phyloP scores from a whole-genome alignment of 768 basidiomycete species.

The Boletus pseudo-olivaceus region DNA sequence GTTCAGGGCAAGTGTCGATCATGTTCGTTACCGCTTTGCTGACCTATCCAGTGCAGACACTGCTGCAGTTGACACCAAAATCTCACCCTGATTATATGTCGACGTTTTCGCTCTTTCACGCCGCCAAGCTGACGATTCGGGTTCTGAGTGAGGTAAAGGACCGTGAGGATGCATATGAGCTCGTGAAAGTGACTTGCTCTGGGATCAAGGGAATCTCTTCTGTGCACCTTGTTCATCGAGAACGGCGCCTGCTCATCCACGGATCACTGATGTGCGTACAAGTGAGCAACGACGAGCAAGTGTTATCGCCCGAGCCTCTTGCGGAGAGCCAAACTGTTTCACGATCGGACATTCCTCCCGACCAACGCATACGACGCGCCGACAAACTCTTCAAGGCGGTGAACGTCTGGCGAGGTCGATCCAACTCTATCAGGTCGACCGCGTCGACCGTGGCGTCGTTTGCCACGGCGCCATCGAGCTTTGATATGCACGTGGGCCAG shows the following conservation, averaged over 20 bases:
- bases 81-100: slow-evolving; percentile 68
- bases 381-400: slow-evolving; percentile 40
- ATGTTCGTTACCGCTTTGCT: neutral
- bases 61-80: slow-evolving; percentile 67
- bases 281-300: slow-evolving; percentile 35
- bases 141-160: slow-evolving; percentile 83
- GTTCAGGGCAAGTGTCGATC: slow-evolving; percentile 58
- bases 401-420: slow-evolving; percentile 44
- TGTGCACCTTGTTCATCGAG: slow-evolving; percentile 59
- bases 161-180: slow-evolving; percentile 83
- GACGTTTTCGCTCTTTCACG: slow-evolving; percentile 60
- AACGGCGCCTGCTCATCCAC: slow-evolving; percentile 69
- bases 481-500: slow-evolving; percentile 17
- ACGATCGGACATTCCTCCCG: neutral
- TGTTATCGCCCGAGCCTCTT: neutral
- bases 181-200: slow-evolving; percentile 56
- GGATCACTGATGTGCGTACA: slow-evolving; percentile 49
- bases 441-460: slow-evolving; percentile 28
- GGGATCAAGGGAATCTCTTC: slow-evolving; percentile 57
- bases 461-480: slow-evolving; percentile 28
- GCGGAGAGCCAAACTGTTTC: neutral
- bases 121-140: slow-evolving; percentile 67
- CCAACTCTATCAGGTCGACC: slow-evolving; percentile 36
- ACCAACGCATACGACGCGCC: slow-evolving; percentile 9
- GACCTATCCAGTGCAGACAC: slow-evolving; percentile 44